Percentiles rank a stretch among this genome's conserved stretches.
These are phyloP conservation scores for Botrytis byssoidea DNA, from an alignment of 2,329 filamentous ascomycete species.

Conservation along the genomic window DNA sequence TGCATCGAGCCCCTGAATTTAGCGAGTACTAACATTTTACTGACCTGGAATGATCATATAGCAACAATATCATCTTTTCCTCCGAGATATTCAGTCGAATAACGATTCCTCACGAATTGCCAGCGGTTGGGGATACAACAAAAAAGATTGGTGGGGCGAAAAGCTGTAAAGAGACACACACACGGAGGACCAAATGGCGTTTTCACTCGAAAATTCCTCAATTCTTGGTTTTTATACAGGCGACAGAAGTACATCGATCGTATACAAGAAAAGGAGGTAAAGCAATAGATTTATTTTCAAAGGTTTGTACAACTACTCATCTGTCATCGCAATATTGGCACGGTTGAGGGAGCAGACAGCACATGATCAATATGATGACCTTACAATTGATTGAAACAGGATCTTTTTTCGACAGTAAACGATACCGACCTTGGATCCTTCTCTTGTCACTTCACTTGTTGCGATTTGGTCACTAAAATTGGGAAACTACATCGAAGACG, in stretches of 20 bases:
- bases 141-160: not conserved
- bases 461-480: not conserved
- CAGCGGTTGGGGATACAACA: accelerated
- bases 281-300: accelerated
- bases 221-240: not conserved
- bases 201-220: not conserved
- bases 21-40: not conserved
- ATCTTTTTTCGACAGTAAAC: not conserved
- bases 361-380: not conserved
- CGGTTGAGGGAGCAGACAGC: not conserved
- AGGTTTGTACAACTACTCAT: not conserved
- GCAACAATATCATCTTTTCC: accelerated
- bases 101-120: not conserved
- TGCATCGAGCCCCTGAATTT: not conserved
- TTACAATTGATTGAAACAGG: not conserved
- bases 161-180: not conserved
- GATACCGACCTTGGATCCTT: not conserved
- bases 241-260: not conserved
- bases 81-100: not conserved
- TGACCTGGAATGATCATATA: not conserved
- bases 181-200: not conserved
- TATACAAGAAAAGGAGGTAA: not conserved
- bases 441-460: accelerated
- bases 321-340: not conserved
- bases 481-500: not conserved